These are phyloP conservation scores for Cylindrodendrum hubeiense DNA, from an alignment of 2,329 filamentous ascomycete genomes.

Conservation along the genomic window DNA sequence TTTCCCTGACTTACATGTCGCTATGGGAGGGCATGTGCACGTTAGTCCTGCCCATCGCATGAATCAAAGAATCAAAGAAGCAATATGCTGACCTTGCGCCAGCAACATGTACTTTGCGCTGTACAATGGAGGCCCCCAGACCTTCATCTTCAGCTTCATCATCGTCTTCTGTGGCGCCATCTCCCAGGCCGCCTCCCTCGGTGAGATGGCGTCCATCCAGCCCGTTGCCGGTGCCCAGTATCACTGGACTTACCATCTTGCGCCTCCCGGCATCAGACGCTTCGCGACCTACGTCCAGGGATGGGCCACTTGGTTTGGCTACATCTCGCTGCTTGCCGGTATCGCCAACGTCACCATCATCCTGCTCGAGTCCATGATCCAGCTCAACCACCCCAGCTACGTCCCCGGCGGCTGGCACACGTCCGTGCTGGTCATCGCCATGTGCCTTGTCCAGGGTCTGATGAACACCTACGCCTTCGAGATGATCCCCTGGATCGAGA, in stretches of 20 bases:
- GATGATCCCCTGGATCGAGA: slow-evolving; percentile 41
- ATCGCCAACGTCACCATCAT: slow-evolving; percentile 44
- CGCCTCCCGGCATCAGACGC: slow-evolving; percentile 30
- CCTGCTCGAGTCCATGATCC: slow-evolving; percentile 43
- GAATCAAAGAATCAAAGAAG: not conserved
- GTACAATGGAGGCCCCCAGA: slow-evolving; percentile 40
- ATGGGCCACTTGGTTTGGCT: slow-evolving; percentile 43
- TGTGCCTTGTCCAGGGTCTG: slow-evolving; percentile 39
- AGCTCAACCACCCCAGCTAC: slow-evolving; percentile 38
- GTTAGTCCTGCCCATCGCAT: slow-evolving; percentile 12
- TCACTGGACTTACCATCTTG: slow-evolving; percentile 42
- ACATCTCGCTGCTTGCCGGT: slow-evolving; percentile 38
- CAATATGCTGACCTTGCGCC: not conserved
- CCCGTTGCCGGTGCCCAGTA: slow-evolving; percentile 40
- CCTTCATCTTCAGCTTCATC: slow-evolving; percentile 41
- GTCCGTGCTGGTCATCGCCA: slow-evolving; percentile 39
- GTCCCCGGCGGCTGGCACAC: slow-evolving; percentile 42
- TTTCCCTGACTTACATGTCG: slow-evolving; percentile 42
- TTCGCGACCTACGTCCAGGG: slow-evolving; percentile 43
- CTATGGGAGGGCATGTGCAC: slow-evolving; percentile 44
- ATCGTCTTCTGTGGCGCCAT: slow-evolving; percentile 43
- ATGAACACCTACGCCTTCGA: slow-evolving; percentile 40
- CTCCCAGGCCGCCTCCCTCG: slow-evolving; percentile 37
- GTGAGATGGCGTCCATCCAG: slow-evolving; percentile 43
- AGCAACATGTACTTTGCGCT: slow-evolving; percentile 45